Base-by-base conservation (phyloP, 495 filamentous ascomycete genomes). In the Penicillium fimorum region DNA sequence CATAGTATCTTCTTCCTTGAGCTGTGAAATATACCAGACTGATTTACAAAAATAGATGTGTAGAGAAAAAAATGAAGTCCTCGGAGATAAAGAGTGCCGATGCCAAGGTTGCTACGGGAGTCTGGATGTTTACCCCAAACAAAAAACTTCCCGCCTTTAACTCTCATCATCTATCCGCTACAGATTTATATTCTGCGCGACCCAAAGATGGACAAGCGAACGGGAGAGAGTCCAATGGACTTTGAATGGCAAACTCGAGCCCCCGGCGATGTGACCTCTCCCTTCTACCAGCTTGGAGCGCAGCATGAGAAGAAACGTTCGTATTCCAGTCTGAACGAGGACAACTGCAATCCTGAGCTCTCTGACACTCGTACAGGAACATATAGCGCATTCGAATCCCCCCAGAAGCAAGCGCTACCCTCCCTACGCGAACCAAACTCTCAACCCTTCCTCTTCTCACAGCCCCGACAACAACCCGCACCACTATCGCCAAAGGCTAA, bases 201-300 rank as follows among this genome's bases (percentile, higher is more conserved):
- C 15, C 2, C 8, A 9, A 58, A 7, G 47, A 80, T 75, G 70
- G 70, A 74, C 20, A 70, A 64, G 50, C 70, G 81, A 41, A 74
- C 78, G 4, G 74, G 77, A 59, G 83, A 84, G 55, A 82, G 76
- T 75, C 85, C 84, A 7, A 88, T 88, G 85, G 85, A 88, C 69
- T 88, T 82, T 64, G 79, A 86, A 69, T 88, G 77, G 78, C 76
- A 87, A 57, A 79, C 76, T 20, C 70, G 72, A 18, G 81, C 77
- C 6, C 83, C 85, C 15, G 73, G 78, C 8, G 82, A 86, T 63
- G 67, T 70, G 17, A 81, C 75, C 42, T 87, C 84, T 44, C 82
- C 82, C 1, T 88, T 87, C 63, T 71, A 73, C 40, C 79, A 83
- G 55, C 68, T 80, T 51, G 71, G 74, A 57, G 62, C 71, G 55